Conservation (phyloP, 1,139 yeast species). For the Entelexis paramagnoliae region DNA sequence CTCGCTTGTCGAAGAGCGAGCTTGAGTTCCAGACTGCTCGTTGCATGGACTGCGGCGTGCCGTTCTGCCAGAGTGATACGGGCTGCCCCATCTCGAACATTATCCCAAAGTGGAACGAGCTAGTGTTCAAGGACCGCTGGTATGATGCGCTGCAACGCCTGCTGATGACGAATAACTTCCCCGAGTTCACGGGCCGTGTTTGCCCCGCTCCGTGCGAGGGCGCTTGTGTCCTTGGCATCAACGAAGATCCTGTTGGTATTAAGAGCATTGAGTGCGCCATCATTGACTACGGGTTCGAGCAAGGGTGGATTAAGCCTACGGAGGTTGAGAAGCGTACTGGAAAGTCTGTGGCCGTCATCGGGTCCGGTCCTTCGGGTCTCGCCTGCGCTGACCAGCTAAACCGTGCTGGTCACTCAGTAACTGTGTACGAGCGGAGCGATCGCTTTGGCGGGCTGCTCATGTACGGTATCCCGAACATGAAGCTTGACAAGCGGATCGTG, state of each 20-base stretch:
- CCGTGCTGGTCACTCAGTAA: conserved; percentile 87
- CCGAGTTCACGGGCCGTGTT: conserved; percentile 95
- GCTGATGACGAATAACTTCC: conserved; percentile 95
- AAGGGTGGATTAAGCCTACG: conserved; percentile 87
- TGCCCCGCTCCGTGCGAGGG: conserved; percentile 99
- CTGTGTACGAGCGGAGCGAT: conserved; percentile 88
- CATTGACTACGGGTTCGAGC: conserved; percentile 90
- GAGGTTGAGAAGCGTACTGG: conserved; percentile 79
- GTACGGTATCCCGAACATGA: conserved; percentile 99
- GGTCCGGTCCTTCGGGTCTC: conserved; percentile 96
- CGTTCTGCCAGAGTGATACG: conserved; percentile 95
- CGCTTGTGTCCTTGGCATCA: conserved; percentile 91
- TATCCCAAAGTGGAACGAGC: conserved; percentile 96
- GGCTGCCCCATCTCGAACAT: conserved; percentile 97
- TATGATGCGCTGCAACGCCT: conserved; percentile 84
- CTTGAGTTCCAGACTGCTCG: conserved; percentile 91
- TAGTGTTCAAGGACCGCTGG: conserved; percentile 94
- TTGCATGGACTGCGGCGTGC: conserved; percentile 99
- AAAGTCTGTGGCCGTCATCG: conserved; percentile 72
- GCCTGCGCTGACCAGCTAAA: conserved; percentile 95
- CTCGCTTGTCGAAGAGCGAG: conserved; percentile 74
- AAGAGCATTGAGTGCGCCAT: conserved; percentile 94
- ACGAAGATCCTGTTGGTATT: conserved; percentile 92
- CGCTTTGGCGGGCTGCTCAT: conserved; percentile 93
- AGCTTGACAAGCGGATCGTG: conserved; percentile 84